Conservation (phyloP, 768 basidiomycete genomes). For the Pleurotus giganteus region DNA sequence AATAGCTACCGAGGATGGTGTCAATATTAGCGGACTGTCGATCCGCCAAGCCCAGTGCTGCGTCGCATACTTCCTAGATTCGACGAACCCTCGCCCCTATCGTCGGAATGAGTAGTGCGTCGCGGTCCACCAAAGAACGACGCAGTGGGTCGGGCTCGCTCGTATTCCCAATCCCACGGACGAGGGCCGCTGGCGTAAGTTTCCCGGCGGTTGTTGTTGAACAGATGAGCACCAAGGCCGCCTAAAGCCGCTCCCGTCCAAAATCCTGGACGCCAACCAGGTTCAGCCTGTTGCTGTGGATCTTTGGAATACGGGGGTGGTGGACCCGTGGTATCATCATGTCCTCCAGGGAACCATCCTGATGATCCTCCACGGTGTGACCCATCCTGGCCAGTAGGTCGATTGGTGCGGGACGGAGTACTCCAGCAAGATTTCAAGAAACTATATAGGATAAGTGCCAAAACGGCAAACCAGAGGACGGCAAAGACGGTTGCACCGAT, state of each 20-base stretch:
- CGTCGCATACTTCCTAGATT: slow-evolving; percentile 68
- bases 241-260: slow-evolving; percentile 83
- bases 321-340: slow-evolving; percentile 33
- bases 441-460: slow-evolving; percentile 54
- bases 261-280: slow-evolving; percentile 69
- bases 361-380: slow-evolving; percentile 29
- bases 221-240: slow-evolving; percentile 59
- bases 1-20: neutral
- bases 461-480: slow-evolving; percentile 52
- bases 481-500: slow-evolving; percentile 49
- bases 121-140: slow-evolving; percentile 27
- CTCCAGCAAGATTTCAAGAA: slow-evolving; percentile 53
- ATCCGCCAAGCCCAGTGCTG: slow-evolving; percentile 81
- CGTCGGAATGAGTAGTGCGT: slow-evolving; percentile 32
- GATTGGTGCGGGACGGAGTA: slow-evolving; percentile 20
- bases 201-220: slow-evolving; percentile 33
- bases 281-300: slow-evolving; percentile 17
- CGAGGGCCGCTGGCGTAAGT: slow-evolving; percentile 24
- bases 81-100: slow-evolving; percentile 70
- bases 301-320: slow-evolving; percentile 61
- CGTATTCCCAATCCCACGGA: slow-evolving; percentile 63
- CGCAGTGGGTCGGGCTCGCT: slow-evolving; percentile 24
- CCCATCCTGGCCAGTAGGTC: slow-evolving; percentile 32
- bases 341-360: slow-evolving; percentile 55
- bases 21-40: slow-evolving; percentile 39